Percentiles rank a stretch among this genome's conserved stretches.
phyloP scores from a whole-genome alignment of 2,329 filamentous ascomycete species.

The Erysiphe neolycopersici region DNA sequence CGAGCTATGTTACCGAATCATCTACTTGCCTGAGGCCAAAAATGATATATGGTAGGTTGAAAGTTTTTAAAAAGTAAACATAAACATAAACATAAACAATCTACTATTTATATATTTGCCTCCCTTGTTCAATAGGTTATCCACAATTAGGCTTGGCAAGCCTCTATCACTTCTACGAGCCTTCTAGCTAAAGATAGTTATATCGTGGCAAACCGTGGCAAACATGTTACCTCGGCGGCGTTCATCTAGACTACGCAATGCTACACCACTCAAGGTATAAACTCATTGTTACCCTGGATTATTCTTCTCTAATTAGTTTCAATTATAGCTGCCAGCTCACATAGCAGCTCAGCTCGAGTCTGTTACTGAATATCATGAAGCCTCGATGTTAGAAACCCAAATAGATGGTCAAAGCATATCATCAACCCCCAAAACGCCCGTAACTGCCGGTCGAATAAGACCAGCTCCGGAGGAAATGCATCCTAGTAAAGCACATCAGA shows the following conservation, averaged over 20 bases:
- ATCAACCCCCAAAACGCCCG: constrained; percentile 25
- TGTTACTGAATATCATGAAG: constrained; percentile 6
- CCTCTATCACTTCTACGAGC: too few species aligned
- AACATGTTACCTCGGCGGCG: constrained; percentile 10
- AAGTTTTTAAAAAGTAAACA: too few species aligned
- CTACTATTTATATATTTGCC: too few species aligned
- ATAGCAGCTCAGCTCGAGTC: constrained; percentile 2
- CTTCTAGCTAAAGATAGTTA: too few species aligned
- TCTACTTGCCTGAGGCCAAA: too few species aligned
- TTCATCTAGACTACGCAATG: constrained; percentile 11
- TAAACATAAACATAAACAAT: too few species aligned
- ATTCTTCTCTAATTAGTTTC: background rate
- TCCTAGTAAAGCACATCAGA: constrained; percentile 53
- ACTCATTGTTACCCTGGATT: background rate
- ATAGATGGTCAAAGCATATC: constrained; percentile 7
- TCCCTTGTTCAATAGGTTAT: too few species aligned
- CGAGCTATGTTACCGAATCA: too few species aligned
- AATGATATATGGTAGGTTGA: too few species aligned
- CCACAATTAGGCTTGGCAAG: too few species aligned
- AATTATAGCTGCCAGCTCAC: background rate
- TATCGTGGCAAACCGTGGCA: too few species aligned
- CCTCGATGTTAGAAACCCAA: constrained; percentile 10
- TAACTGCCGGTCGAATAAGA: constrained; percentile 35
- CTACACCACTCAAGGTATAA: constrained; percentile 11
- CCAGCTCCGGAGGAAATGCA: constrained; percentile 69